Base-by-base conservation (phyloP, 2,329 filamentous ascomycete species). In the Graphilbum fragrans region DNA sequence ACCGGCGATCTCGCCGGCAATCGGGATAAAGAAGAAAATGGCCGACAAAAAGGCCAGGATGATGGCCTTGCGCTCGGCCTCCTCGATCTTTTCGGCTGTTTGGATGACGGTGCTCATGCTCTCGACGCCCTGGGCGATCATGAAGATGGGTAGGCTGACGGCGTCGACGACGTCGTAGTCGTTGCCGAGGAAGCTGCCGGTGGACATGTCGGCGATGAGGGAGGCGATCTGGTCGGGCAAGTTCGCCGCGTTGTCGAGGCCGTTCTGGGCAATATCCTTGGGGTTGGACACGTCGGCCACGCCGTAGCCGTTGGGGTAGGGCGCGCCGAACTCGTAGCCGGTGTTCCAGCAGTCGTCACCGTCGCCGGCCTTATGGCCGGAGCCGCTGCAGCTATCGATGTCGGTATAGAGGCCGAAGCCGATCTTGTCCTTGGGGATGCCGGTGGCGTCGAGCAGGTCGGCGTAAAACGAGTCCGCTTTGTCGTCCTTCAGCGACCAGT, bases 31-130 rank as follows among this genome's bases (percentile, higher is more conserved):
- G 43, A 57, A 50, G 40, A 58, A 45, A n/a, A 57, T 44, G 32
- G 50, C 52, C 14, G 37, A 46, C 23, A 58, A 35, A 48, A 58
- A 55, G 27, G 46, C 46, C 17, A 57, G 43, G 22, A 55, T 51
- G 38, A 57, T 47, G 16, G 47, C 45, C 39, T 57, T 49, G 35
- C 47, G 44, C 46, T 54, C 42, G 38, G 49, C 43, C 40, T 55
- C 45, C 19, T 52, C 41, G 10, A 54, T 51, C 37, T 56, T 42
- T 12, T 52, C 45, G 16, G 45, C 53, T 16, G 38, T 47, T n/a
- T 57, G 36, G 16, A 45, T 33, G 5, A 55, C 45, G 12, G 45
- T 38, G 16, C 43, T 18, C 49, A 56, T 55, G 37, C 43, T 49
- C 12, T 49, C 41, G 16, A 51, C 34, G 16, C 47, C 50, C 16